A percentile compares a stretch with the other conserved stretches of the same genome.
Evolutionary conservation across 2,329 filamentous ascomycete species (phyloP).

Genomic region (Lecanicillium sp.): DNA sequence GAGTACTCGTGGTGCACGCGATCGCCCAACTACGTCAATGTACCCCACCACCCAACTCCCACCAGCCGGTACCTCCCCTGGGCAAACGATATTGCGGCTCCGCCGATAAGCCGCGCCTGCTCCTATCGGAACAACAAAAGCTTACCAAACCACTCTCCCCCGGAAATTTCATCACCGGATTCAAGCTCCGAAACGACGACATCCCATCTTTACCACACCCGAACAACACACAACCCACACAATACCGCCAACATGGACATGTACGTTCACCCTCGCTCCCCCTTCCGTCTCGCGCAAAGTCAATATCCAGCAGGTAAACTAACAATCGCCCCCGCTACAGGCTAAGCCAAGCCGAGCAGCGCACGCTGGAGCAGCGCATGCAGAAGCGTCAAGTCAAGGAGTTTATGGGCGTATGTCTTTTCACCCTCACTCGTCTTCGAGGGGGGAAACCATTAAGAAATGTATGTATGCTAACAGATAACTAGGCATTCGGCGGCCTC

Average conservation of each 20-base stretch:
- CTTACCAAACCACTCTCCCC: constrained; percentile 7
- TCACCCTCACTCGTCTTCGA: constrained; percentile 3
- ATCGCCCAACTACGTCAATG: too few relatives aligned
- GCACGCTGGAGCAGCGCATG: constrained; percentile 89
- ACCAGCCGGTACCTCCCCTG: not conserved
- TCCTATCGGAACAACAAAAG: not conserved
- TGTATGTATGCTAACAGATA: constrained; percentile 4
- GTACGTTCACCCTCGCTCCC: constrained; percentile 8
- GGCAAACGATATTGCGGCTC: constrained; percentile 21
- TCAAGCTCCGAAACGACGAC: not conserved
- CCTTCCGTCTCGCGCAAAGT: not conserved
- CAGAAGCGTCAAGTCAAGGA: constrained; percentile 98
- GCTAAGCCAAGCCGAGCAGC: constrained; percentile 74
- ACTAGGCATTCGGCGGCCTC: constrained; percentile 27
- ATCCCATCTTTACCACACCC: not conserved
- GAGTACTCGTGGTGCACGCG: too few relatives aligned
- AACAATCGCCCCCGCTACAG: constrained; percentile 23
- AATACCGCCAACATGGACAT: constrained; percentile 16
- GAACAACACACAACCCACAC: constrained; percentile 6
- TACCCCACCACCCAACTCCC: too few relatives aligned
- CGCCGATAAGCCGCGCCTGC: constrained; percentile 16
- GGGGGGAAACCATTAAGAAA: too few relatives aligned
- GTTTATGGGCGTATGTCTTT: constrained; percentile 79
- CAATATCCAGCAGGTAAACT: constrained; percentile 10
- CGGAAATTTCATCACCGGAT: constrained; percentile 20